Conservation (phyloP, 2,329 filamentous ascomycete species). For the Trichoderma brevicompactum region DNA sequence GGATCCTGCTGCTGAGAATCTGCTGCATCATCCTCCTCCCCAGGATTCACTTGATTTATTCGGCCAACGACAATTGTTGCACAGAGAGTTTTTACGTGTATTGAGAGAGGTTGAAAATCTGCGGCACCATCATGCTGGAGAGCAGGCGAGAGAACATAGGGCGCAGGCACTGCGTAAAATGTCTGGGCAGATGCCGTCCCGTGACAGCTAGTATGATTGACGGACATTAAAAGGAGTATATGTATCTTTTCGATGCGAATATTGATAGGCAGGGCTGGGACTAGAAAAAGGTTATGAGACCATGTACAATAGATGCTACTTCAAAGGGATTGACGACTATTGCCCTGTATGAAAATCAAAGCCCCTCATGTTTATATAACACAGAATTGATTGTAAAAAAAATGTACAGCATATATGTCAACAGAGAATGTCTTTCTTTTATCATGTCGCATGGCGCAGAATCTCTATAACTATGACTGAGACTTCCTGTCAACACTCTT, state of each 20-base stretch:
- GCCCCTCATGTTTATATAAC: not conserved
- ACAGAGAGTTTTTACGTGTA: conserved; percentile 42
- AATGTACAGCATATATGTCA: not conserved
- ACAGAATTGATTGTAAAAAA: conserved; percentile 1
- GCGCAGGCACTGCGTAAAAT: conserved; percentile 29
- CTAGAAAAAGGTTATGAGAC: not conserved
- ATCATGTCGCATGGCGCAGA: no score
- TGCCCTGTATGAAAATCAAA: not conserved
- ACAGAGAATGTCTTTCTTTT: not conserved
- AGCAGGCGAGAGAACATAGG: conserved; percentile 31
- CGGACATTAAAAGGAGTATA: not conserved
- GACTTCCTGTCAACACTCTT: conserved; percentile 34
- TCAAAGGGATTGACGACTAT: not conserved
- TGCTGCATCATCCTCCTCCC: conserved; percentile 34
- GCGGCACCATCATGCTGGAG: conserved; percentile 28
- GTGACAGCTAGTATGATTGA: not conserved
- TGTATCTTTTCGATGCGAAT: not conserved
- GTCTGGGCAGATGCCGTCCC: conserved; percentile 5
- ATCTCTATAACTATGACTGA: conserved; percentile 12
- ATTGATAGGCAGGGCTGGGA: not conserved
- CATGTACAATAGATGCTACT: not conserved
- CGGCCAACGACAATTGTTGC: conserved; percentile 34
- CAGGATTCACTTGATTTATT: conserved; percentile 25
- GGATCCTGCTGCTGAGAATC: conserved; percentile 53
- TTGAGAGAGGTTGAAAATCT: conserved; percentile 40